Evolutionary conservation across 345 rosid species (phyloP).

Genomic region (Kandelia obovata): DNA sequence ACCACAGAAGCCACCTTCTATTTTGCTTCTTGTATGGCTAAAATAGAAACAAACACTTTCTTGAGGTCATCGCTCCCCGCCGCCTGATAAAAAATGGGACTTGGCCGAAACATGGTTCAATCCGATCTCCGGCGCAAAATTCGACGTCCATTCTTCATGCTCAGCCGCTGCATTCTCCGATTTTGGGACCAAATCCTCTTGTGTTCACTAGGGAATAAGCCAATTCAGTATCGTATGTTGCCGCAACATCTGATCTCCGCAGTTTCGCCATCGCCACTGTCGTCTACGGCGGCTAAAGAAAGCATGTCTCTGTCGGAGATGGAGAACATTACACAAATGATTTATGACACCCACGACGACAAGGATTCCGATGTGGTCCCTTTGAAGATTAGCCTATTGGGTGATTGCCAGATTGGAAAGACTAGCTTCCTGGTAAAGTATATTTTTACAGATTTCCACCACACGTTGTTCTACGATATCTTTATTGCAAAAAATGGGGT

Average conservation of each 20-base stretch:
- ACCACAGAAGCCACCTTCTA: not conserved
- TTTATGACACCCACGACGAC: conserved; percentile 19
- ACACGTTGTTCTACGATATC: no score
- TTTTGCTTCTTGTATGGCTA: conserved; percentile 24
- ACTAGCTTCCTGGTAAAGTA: conserved; percentile 67
- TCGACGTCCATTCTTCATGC: conserved; percentile 44
- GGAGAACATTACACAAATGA: conserved; percentile 13
- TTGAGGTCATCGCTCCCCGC: conserved; percentile 23
- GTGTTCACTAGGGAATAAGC: conserved; percentile 47
- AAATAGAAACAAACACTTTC: not conserved
- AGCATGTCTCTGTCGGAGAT: not conserved
- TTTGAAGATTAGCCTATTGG: conserved; percentile 76
- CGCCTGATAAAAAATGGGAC: not conserved
- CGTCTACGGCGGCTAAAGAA: conserved; percentile 2
- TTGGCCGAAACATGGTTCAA: conserved; percentile 28
- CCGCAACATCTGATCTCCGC: conserved; percentile 20
- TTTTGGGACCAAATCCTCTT: conserved; percentile 42
- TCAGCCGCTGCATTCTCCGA: conserved; percentile 53
- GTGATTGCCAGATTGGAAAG: conserved; percentile 73
- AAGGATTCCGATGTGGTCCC: conserved; percentile 71
- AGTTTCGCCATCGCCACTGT: conserved; percentile 24
- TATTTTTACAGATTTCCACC: no score
- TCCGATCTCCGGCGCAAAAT: conserved; percentile 40
- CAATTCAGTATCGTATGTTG: conserved; percentile 44
- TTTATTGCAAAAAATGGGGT: no score